Evolutionary conservation across 1,284 basidiomycete genomes (phyloP), one percentile per base, ranked within the genome.

Genomic region (Wallemia ichthyophaga): DNA sequence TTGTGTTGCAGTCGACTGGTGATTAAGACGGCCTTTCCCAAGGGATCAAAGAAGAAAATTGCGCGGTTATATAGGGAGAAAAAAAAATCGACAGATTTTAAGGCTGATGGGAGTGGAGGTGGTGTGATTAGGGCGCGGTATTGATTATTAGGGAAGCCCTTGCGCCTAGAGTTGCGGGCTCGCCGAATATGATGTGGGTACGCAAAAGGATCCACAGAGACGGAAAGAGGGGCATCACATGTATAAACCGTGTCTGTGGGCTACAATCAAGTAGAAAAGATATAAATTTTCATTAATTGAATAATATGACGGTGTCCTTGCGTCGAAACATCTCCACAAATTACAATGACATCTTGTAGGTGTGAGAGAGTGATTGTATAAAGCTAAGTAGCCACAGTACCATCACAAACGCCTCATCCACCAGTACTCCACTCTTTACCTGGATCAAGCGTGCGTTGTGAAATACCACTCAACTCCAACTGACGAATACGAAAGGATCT

Each of bases 341-440:
- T 31, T 17, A 48, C n/a, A 11, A 48, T 48, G 37, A 15, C 37
- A 48, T 15, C 9, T 48, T 21, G 37, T 48, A 21, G n/a, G n/a
- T 11, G 37, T 48, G 37, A 11, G n/a, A 48, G 5, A 48, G n/a
- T 21, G n/a, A 21, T 11, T 5, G n/a, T 15, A 48, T 48, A 19
- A 48, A 11, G 5, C 5, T 11, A 7, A 21, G 11, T 26, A 21
- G 27, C 59, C 25, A 59, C 19, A 57, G 72, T 71, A 68, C 71
- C 73, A 37, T 67, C 68, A 59, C 71, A 69, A 62, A 67, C 69
- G 25, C 68, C 73, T 19, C 65, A 70, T 25, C 70, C 70, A 21
- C 83, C 88, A 25, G 72, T 87, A 59, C 75, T 98, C 62, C 76
- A 78, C 73, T 77, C 81, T 1, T 92, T 95, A 68, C 64, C 76